phyloP scores from a whole-genome alignment of 2,329 filamentous ascomycete species.

The Hypoxylon sp. region DNA sequence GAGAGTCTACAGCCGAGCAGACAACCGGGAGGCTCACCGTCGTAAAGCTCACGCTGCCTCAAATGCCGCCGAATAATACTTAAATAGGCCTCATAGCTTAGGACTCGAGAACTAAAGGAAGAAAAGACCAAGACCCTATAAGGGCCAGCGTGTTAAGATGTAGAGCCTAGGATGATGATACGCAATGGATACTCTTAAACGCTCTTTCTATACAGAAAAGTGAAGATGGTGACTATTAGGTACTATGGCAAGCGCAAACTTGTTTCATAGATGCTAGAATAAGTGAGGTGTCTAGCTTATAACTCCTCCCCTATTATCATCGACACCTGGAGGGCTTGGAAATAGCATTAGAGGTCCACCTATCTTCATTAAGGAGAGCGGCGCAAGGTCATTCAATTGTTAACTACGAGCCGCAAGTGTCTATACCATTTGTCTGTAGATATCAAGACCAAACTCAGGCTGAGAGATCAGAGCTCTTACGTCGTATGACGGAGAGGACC shows the following conservation, averaged over 20 bases:
- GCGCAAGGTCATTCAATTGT: not conserved
- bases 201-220: not conserved
- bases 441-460: not conserved
- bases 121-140: not conserved
- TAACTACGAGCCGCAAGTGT: not conserved
- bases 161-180: not conserved
- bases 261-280: too few relatives aligned
- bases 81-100: not conserved
- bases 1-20: slow-evolving; percentile 20
- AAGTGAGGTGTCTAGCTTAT: not conserved
- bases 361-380: not conserved
- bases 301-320: not conserved
- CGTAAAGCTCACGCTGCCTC: not conserved
- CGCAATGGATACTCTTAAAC: not conserved
- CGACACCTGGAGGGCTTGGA: not conserved
- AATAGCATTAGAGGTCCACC: not conserved
- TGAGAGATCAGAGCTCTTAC: not conserved
- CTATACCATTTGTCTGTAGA: not conserved
- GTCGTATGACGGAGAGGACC: not conserved
- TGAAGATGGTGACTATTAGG: not conserved
- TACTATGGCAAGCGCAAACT: too few relatives aligned
- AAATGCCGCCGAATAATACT: not conserved
- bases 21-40: slow-evolving; percentile 33
- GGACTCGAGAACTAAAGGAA: not conserved
- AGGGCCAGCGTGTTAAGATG: not conserved